Evolutionary conservation across 441 rosid genomes (phyloP).

Genomic region (Populus hybrid): DNA sequence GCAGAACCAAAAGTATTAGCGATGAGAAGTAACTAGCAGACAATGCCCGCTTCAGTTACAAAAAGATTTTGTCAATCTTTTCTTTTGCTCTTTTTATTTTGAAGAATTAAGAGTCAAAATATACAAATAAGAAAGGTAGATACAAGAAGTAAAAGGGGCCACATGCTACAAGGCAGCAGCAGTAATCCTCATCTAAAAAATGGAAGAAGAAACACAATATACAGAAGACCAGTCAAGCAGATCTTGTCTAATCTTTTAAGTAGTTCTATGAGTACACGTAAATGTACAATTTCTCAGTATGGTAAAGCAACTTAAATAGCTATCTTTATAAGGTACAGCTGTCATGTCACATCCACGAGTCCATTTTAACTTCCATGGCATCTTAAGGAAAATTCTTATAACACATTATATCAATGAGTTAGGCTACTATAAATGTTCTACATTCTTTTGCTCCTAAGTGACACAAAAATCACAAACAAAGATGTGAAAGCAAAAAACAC

Average conservation of each 20-base stretch:
- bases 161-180: not conserved
- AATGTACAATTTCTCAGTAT: not conserved
- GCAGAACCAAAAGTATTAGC: not conserved
- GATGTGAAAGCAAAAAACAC: too few species aligned
- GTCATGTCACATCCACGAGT: not conserved
- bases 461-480: too few species aligned
- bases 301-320: not conserved
- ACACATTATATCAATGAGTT: too few species aligned
- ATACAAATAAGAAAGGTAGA: not conserved
- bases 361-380: not conserved
- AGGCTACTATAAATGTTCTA: too few species aligned
- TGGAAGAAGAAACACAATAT: not conserved
- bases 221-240: not conserved
- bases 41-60: not conserved
- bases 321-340: not conserved
- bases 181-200: not conserved
- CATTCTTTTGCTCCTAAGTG: too few species aligned
- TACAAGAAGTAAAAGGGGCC: not conserved
- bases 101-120: not conserved
- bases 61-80: not conserved
- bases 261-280: not conserved
- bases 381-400: not conserved
- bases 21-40: not conserved
- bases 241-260: not conserved
- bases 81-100: not conserved